Base-by-base conservation (phyloP, 768 basidiomycete species). In the Coprinopsis sp. region DNA sequence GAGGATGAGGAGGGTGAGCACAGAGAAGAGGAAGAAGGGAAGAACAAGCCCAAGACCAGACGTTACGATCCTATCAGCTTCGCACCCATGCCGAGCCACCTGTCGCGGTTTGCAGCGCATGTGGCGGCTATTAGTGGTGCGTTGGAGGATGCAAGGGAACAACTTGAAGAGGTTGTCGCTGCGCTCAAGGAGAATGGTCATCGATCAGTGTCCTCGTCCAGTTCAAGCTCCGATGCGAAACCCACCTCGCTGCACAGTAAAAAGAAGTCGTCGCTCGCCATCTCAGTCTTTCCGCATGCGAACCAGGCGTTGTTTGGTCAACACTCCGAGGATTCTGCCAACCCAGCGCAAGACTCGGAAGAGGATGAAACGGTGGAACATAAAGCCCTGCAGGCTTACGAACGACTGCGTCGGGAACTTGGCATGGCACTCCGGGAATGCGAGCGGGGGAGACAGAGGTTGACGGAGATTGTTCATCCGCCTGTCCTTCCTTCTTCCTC, bases 341-440 rank as follows among this genome's bases (percentile, higher is more conserved):
- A 29, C 42, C 10, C 18, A 23, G 44, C 29, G 33, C 13, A 16
- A 38, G 50, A 47, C 7, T 25, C 28, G 18, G 42, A 19, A 7
- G 50, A 44, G 31, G 56, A 60, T 4, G 63, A 56, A 36, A 51
- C 44, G 24, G 57, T 66, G 6, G 70, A 73, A 14, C 67, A 73
- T 44, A 72, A 73, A 1, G 80, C 84, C 1, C 53, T 91, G 24
- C 76, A 74, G 41, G 81, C 85, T 5, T 91, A 89, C 58, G 90
- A 91, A 46, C 70, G 82, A 0, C 69, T 91, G 13, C 75, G 89
- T 10, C 74, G 80, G 4, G 87, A 91, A 55, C 73, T 92, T 6
- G 90, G 89, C 6, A 63, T 84, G 19, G 89, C 87, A 1, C 64
- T 91, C 24, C 68, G 88, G 6, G 90, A 91, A 56, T 91, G 87